phyloP scores from a whole-genome alignment of 352 stramenopile genomes.

The Pythium aristosporum region DNA sequence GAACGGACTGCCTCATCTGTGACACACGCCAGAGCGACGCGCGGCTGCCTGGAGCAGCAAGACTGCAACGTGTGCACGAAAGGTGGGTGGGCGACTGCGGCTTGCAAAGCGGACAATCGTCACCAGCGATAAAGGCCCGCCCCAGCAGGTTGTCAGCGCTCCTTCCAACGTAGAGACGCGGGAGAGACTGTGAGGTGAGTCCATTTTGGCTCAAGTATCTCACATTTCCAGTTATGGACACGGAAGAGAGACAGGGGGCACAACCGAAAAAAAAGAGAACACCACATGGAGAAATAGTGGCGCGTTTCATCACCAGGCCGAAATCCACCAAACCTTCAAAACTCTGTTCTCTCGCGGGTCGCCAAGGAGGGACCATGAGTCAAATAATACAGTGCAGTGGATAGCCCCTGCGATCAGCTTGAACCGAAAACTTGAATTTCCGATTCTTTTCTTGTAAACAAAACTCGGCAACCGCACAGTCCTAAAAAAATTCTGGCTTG shows the following conservation, averaged over 20 bases:
- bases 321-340: not conserved
- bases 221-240: no score
- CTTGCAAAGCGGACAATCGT: not conserved
- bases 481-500: constrained; percentile 11
- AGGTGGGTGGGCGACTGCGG: not conserved
- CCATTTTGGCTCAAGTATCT: no score
- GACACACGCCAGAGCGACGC: constrained; percentile 21
- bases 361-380: not conserved
- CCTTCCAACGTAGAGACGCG: not conserved
- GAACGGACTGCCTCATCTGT: constrained; percentile 25
- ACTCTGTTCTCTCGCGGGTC: not conserved
- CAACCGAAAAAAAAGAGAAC: not conserved
- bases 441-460: not conserved
- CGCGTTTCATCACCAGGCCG: not conserved
- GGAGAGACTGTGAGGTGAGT: not conserved
- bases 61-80: constrained; percentile 12
- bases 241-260: not conserved
- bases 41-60: constrained; percentile 9
- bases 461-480: not conserved
- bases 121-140: not conserved
- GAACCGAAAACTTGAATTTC: constrained; percentile 1
- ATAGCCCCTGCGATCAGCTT: not conserved
- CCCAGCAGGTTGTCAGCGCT: not conserved
- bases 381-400: not conserved
- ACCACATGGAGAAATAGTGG: not conserved